A percentile compares a stretch with the other conserved stretches of the same genome.
These are phyloP conservation scores for Begonia masoniana DNA, from an alignment of 306 rosid species.

Conservation along the genomic window DNA sequence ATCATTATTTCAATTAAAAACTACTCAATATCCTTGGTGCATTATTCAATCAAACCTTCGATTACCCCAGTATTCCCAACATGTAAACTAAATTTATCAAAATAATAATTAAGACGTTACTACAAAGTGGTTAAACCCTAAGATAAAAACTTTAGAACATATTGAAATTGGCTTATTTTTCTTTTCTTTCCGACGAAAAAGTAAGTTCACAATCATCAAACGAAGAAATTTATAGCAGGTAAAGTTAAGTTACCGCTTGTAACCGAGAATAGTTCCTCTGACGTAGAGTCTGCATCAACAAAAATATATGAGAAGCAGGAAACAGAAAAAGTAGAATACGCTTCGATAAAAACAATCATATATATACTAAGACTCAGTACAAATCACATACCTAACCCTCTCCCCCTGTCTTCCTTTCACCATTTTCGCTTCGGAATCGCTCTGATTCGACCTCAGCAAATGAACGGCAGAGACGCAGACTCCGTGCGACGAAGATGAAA, in stretches of 20 bases:
- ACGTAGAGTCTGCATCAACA: slow-evolving; percentile 48
- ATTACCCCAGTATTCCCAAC: too few species aligned
- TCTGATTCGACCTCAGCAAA: not conserved
- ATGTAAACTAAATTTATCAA: too few species aligned
- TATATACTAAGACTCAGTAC: too few species aligned
- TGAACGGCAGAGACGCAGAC: slow-evolving; percentile 2
- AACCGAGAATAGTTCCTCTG: slow-evolving; percentile 82
- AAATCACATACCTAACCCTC: slow-evolving; percentile 50
- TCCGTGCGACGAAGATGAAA: not conserved
- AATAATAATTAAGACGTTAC: too few species aligned
- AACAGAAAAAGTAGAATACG: not conserved
- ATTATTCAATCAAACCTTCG: too few species aligned
- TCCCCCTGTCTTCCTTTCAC: slow-evolving; percentile 92
- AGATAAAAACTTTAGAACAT: too few species aligned
- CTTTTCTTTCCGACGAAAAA: too few species aligned
- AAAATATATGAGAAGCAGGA: not conserved
- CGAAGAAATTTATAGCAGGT: too few species aligned
- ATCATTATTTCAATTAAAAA: slow-evolving; percentile 1
- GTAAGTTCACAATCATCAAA: too few species aligned
- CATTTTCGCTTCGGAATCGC: slow-evolving; percentile 24
- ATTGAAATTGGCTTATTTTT: too few species aligned
- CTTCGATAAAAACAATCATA: not conserved
- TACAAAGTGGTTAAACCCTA: too few species aligned
- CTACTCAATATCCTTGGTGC: too few species aligned
- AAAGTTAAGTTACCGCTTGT: slow-evolving; percentile 53